Evolutionary conservation across 1,284 basidiomycete species (phyloP).

Genomic region (Veloboletus limbatus): DNA sequence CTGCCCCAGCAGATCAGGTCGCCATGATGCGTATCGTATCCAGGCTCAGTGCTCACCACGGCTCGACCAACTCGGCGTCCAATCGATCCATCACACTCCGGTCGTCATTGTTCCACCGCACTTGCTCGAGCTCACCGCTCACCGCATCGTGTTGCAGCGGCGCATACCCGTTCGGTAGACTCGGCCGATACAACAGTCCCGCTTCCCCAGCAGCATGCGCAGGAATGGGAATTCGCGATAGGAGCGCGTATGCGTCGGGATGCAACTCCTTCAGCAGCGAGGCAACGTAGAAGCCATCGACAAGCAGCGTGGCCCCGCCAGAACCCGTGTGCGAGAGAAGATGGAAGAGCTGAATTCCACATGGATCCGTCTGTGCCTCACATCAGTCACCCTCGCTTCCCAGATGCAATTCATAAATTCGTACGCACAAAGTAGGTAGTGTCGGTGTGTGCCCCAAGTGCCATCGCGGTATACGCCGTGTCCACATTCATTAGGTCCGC

Average conservation of each 20-base stretch:
- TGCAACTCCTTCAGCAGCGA: constrained; percentile 72
- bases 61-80: constrained; percentile 57
- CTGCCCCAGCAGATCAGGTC: constrained; percentile 38
- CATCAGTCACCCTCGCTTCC: constrained; percentile 14
- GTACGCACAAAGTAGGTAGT: constrained; percentile 84
- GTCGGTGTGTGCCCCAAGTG: constrained; percentile 91
- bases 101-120: constrained; percentile 97
- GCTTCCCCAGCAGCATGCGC: constrained; percentile 88
- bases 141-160: constrained; percentile 63
- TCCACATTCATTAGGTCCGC: constrained; percentile 90
- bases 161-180: constrained; percentile 59
- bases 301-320: constrained; percentile 87
- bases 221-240: constrained; percentile 71
- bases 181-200: constrained; percentile 61
- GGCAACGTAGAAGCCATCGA: constrained; percentile 94
- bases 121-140: constrained; percentile 67
- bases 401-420: constrained; percentile 5
- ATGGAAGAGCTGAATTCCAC: constrained; percentile 94
- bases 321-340: constrained; percentile 83
- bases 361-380: constrained; percentile 76
- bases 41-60: constrained; percentile 51
- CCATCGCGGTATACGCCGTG: constrained; percentile 86
- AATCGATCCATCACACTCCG: constrained; percentile 74
- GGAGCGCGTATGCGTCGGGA: constrained; percentile 69
- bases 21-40: neutral